Evolutionary conservation across 2,329 filamentous ascomycete genomes (phyloP).

Genomic region (Cercospora sojina): DNA sequence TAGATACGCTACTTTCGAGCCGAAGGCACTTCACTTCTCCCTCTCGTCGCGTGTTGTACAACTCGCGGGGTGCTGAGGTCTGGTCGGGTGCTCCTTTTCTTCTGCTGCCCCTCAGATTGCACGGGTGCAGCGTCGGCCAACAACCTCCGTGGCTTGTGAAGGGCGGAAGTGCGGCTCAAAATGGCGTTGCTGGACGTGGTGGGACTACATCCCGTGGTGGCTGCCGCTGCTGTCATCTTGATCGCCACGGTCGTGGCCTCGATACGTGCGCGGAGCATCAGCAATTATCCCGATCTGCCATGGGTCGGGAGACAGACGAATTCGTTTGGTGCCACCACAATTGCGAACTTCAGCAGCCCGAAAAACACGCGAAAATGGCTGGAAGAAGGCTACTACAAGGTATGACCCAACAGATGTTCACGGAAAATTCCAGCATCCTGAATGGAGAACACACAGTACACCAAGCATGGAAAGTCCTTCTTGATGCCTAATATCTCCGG

Average conservation of each 20-base stretch:
- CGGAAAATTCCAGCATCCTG: neutral
- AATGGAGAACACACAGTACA: constrained; percentile 9
- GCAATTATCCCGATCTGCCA: constrained; percentile 17
- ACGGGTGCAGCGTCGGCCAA: neutral
- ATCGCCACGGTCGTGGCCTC: neutral
- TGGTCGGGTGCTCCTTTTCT: neutral
- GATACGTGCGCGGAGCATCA: neutral
- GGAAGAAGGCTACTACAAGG: constrained; percentile 25
- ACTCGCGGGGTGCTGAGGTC: neutral
- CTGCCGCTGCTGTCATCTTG: neutral
- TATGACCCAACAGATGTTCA: neutral
- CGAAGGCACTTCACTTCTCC: neutral
- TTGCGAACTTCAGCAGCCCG: constrained; percentile 20
- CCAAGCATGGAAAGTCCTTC: constrained; percentile 27
- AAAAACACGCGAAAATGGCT: constrained; percentile 19
- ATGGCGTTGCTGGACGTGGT: neutral
- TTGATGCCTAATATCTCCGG: constrained; percentile 29
- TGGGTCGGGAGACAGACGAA: constrained; percentile 25
- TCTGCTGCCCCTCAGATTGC: neutral
- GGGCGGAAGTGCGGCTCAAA: neutral
- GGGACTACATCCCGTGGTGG: constrained; percentile 7
- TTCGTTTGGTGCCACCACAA: constrained; percentile 16
- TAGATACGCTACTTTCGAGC: neutral
- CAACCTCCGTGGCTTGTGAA: neutral
- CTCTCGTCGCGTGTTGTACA: neutral